phyloP scores from a whole-genome alignment of 139 green algal species.

The Spirogloea muscicola region DNA sequence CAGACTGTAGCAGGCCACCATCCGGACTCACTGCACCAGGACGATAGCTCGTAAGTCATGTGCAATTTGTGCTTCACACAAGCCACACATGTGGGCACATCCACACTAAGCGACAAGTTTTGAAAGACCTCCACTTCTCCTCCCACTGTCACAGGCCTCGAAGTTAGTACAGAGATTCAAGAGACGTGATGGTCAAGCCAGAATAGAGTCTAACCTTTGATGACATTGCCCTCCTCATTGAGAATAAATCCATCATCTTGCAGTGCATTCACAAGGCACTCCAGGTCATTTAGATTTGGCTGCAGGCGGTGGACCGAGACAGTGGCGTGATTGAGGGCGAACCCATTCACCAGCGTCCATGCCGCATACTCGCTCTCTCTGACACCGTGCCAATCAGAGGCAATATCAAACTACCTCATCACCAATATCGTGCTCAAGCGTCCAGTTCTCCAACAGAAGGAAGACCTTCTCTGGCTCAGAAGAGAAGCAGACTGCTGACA shows the following conservation, averaged over 20 bases:
- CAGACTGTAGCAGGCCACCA: constrained; percentile 66
- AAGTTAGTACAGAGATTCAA: no score
- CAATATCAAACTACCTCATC: neutral
- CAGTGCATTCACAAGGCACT: constrained; percentile 52
- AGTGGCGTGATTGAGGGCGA: constrained; percentile 76
- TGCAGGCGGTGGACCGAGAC: constrained; percentile 62
- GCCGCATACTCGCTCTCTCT: constrained; percentile 67
- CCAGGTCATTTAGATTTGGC: neutral
- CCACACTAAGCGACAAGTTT: no score
- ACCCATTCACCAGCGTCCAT: constrained; percentile 77
- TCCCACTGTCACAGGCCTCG: no score
- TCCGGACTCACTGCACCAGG: constrained; percentile 63
- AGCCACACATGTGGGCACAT: no score
- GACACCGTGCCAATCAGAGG: neutral
- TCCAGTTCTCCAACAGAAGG: no score
- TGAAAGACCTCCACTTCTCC: no score
- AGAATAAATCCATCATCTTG: constrained; percentile 57
- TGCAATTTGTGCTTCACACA: no score
- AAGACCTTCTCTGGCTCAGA: no score
- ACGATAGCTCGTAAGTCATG: no score
- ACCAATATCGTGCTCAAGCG: no score
- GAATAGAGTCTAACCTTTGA: constrained; percentile 56
- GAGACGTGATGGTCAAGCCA: no score
- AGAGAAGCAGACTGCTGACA: no score
- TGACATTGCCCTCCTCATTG: constrained; percentile 59